Evolutionary conservation across 768 basidiomycete genomes (phyloP).

Genomic region (Psilocybe azurescens): DNA sequence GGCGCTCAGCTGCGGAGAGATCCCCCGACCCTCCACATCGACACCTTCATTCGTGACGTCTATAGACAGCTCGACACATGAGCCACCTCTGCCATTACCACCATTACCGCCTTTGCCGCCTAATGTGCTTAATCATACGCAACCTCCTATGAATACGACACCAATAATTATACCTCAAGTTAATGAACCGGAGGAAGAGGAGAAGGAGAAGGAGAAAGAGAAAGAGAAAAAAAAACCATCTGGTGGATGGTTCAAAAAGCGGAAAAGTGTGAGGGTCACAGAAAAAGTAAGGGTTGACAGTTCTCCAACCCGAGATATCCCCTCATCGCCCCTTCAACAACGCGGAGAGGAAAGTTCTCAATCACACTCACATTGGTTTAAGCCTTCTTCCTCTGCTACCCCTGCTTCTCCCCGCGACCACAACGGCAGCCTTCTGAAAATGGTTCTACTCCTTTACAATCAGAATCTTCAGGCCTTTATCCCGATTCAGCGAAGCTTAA

Average conservation of each 20-base stretch:
- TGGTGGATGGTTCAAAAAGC: slow-evolving; percentile 55
- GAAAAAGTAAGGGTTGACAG: slow-evolving; percentile 32
- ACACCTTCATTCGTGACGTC: slow-evolving; percentile 29
- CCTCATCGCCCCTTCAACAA: slow-evolving; percentile 24
- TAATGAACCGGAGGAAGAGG: slow-evolving; percentile 41
- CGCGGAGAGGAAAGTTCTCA: slow-evolving; percentile 20
- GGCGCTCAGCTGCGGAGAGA: slow-evolving; percentile 32
- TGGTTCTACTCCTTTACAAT: slow-evolving; percentile 9
- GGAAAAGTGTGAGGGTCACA: slow-evolving; percentile 50
- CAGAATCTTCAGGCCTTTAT: slow-evolving; percentile 15
- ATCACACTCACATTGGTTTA: slow-evolving; percentile 28
- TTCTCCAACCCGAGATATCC: slow-evolving; percentile 20
- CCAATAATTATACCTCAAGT: slow-evolving; percentile 21
- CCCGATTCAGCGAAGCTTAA: slow-evolving; percentile 22
- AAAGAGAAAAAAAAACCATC: slow-evolving; percentile 45
- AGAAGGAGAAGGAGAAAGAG: slow-evolving; percentile 42
- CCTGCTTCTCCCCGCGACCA: slow-evolving; percentile 19
- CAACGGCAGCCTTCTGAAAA: slow-evolving; percentile 26
- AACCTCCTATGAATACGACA: slow-evolving; percentile 12
- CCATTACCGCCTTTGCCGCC: slow-evolving; percentile 32
- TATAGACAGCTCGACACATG: slow-evolving; percentile 19
- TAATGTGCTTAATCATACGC: slow-evolving; percentile 11
- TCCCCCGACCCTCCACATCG: slow-evolving; percentile 34
- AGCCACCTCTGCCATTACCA: slow-evolving; percentile 30
- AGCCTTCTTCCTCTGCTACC: slow-evolving; percentile 10